Evolutionary conservation across 2,329 filamentous ascomycete species (phyloP), one percentile per base, ranked within the genome.

Genomic region (Periconia sp.): DNA sequence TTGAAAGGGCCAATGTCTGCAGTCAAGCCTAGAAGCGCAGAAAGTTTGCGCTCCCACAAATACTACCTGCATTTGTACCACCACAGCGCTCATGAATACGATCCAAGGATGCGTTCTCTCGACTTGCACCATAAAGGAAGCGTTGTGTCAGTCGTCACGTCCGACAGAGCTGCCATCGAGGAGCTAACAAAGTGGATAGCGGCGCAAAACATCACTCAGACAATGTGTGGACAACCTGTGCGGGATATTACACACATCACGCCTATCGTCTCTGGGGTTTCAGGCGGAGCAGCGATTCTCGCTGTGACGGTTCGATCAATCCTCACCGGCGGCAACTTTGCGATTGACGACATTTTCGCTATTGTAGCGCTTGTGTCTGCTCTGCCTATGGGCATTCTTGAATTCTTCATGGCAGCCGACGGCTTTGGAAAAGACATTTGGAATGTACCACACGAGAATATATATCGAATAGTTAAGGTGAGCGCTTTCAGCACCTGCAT

Each of bases 391-490:
- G 49, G 35, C 10, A 29, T 48, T 5, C 34, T 52, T 8, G 43
- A 55, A 31, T 38, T 50, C 12, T 25, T 44, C 9, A 48, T 43
- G 29, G 37, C 41, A 10, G 13, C 25, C 8, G 31, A 48, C 2
- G 78, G 78, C 0, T 62, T 80, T 10, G 77, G 78, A 3, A 70
- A 62, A 12, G 78, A 81, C 39, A 69, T 79, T 13, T 81, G 78
- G 78, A 77, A 74, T 0, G 47, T 81, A 2, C 46, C 65, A 0
- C 52, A 62, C 0, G 54, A 65, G 0, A 56, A 70, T 13, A 70
- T 82, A 28, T 75, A 70, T n/a, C 50, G 52, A 0, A 76, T 81
- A 16, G 54, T 40, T 11, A 19, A 40, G 19, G 42, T 36, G 22
- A 24, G 37, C 28, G 22, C 13, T n/a, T n/a, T n/a, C n/a, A n/a